These are phyloP conservation scores for Eucalyptus melliodora DNA, from an alignment of 345 rosid genomes.

Conservation along the genomic window DNA sequence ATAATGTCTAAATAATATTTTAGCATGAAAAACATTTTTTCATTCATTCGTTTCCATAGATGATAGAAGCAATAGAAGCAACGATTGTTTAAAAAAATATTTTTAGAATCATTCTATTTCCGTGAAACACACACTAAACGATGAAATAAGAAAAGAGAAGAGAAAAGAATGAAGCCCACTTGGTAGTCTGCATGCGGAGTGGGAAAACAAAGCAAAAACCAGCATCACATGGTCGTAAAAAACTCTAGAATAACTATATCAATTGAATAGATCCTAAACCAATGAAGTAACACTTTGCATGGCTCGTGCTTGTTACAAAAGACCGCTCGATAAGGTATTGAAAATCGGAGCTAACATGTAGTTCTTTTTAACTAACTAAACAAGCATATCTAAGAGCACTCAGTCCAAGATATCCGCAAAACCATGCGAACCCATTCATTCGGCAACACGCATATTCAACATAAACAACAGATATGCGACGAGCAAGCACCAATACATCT, in stretches of 20 bases:
- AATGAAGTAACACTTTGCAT: background rate
- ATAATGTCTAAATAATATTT: too few relatives aligned
- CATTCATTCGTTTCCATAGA: too few relatives aligned
- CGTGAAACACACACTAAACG: background rate
- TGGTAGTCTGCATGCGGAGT: background rate
- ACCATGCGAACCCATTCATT: background rate
- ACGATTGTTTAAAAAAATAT: too few relatives aligned
- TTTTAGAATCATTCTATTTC: too few relatives aligned
- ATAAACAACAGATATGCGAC: background rate
- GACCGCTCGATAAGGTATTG: background rate
- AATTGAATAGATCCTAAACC: background rate
- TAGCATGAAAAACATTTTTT: too few relatives aligned
- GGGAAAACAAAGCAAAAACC: background rate
- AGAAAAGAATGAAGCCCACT: background rate
- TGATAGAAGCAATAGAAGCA: fast-evolving
- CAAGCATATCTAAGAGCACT: background rate
- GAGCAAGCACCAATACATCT: background rate
- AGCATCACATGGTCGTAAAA: background rate
- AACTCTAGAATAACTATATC: background rate
- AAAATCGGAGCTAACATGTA: background rate
- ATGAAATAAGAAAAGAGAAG: background rate
- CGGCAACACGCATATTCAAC: background rate
- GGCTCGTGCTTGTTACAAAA: background rate
- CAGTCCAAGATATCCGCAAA: background rate
- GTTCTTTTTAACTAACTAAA: background rate